Percentiles rank a stretch among this genome's conserved stretches.
Conservation (phyloP, 2,329 filamentous ascomycete genomes). For the Aspergillus tanneri region DNA sequence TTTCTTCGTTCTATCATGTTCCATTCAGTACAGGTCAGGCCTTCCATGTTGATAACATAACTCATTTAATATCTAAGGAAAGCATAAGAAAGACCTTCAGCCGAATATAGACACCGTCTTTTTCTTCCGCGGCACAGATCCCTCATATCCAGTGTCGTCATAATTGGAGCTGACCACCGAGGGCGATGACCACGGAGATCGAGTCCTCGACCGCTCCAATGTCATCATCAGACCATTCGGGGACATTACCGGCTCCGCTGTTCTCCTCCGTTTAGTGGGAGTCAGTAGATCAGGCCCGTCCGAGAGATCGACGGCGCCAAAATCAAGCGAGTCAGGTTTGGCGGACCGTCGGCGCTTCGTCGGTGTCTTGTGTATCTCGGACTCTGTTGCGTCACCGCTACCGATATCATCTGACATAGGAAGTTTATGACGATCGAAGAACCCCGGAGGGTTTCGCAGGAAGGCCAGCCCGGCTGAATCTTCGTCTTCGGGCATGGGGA, state of each 20-base stretch:
- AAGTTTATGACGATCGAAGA: conserved; percentile 41
- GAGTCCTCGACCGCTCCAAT: conserved; percentile 4
- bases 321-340: neutral
- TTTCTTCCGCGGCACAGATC: neutral
- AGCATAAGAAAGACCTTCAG: neutral
- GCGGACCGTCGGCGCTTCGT: neutral
- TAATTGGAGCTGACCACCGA: neutral
- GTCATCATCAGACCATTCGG: conserved; percentile 24
- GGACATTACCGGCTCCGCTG: conserved; percentile 13
- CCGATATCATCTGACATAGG: conserved; percentile 38
- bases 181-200: conserved; percentile 4
- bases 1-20: too few species aligned
- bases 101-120: conserved; percentile 10
- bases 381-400: conserved; percentile 13
- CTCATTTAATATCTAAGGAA: too few species aligned
- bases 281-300: conserved; percentile 13
- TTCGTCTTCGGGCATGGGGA: conserved; percentile 43
- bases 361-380: too few species aligned
- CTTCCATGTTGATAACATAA: too few species aligned
- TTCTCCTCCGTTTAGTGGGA: conserved; percentile 18
- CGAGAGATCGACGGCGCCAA: conserved; percentile 1
- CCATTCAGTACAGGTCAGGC: too few species aligned
- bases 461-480: conserved; percentile 25
- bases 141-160: neutral
- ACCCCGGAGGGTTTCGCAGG: conserved; percentile 30